Evolutionary conservation across 176 grass and related monocot species (phyloP), one percentile per base, ranked within the genome.

Genomic region (Urochloa ruziziensis): DNA sequence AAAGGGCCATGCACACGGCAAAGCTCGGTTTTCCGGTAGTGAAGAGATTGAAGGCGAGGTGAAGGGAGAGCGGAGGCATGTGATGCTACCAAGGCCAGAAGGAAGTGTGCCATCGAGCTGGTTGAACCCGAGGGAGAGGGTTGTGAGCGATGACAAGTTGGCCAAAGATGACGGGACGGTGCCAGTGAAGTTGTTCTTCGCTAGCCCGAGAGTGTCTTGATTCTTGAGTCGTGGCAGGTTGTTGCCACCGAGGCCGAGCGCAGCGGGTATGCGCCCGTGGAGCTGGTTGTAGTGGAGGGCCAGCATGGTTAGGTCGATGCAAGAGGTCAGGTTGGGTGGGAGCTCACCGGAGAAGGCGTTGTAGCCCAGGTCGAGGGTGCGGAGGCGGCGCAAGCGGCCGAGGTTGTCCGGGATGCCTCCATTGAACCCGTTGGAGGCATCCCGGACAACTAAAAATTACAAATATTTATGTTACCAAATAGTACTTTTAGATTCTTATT

Each of bases 301-400:
- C 68, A 83, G 6, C 13, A 2, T 0, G 2, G 0, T 4, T 7
- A 84, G 19, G 34, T 4, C 67, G 34, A 30, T 69, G 18, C 83
- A 69, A 7, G 62, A 85, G 21, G 3, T 69, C 36, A 85, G 19
- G 18, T 78, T 85, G 4, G 9, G 1, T 0, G 73, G 73, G 36
- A 77, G 4, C 49, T 32, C 14, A n/a, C 83, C 83, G 5, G 49
- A 85, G 62, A 77, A 67, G 8, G 27, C 0, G 35, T 85, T 85
- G 62, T 13, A 0, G 63, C 49, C 58, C 9, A 85, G 19, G 8
- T 60, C 49, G 12, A 85, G 73, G 17, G 0, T 6, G 0, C 6
- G 10, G 48, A 85, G 73, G 21, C 13, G 49, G 0, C 1, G 62
- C 3, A 85, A 25, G 0, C 9, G 73, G 1, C 73, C 83, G 6